Conservation (phyloP, 169 alveolate genomes). For the Fabrea salina region DNA sequence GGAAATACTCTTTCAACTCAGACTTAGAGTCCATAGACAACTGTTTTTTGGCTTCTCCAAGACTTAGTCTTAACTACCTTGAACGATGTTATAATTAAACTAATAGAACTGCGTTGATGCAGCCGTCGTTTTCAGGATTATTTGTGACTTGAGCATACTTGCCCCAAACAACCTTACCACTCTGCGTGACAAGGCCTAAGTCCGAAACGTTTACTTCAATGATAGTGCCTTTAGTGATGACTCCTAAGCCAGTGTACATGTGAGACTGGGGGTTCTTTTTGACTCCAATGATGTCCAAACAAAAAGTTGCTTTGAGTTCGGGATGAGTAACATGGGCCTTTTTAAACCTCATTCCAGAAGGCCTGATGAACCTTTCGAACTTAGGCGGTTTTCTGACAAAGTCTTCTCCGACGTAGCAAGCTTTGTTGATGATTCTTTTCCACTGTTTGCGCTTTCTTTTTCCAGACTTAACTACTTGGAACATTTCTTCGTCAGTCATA, state of each 20-base stretch:
- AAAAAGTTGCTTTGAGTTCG: constrained; percentile 95
- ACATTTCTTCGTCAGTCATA: constrained; percentile 90
- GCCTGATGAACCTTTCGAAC: constrained; percentile 96
- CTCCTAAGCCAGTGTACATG: constrained; percentile 96
- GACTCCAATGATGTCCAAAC: constrained; percentile 93
- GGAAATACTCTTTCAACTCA: too few relatives aligned
- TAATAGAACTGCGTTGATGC: constrained; percentile 97
- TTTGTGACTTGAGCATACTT: constrained; percentile 98
- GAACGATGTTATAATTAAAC: constrained; percentile 67
- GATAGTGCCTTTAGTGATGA: constrained; percentile 97
- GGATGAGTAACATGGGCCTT: constrained; percentile 99
- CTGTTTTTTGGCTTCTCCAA: too few relatives aligned
- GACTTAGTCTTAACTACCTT: not conserved
- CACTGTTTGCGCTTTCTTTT: constrained; percentile 96
- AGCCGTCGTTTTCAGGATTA: constrained; percentile 99
- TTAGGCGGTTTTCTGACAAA: constrained; percentile 99
- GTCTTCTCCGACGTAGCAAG: constrained; percentile 96
- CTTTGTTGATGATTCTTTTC: constrained; percentile 98
- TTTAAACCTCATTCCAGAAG: constrained; percentile 97
- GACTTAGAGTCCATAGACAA: too few relatives aligned
- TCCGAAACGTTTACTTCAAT: constrained; percentile 98
- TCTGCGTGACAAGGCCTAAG: constrained; percentile 97
- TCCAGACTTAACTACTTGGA: constrained; percentile 92
- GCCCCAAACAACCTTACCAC: constrained; percentile 99
- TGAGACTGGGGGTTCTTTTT: constrained; percentile 97